phyloP scores from a whole-genome alignment of 2,329 filamentous ascomycete species.

The Penicillium verrucosum region DNA sequence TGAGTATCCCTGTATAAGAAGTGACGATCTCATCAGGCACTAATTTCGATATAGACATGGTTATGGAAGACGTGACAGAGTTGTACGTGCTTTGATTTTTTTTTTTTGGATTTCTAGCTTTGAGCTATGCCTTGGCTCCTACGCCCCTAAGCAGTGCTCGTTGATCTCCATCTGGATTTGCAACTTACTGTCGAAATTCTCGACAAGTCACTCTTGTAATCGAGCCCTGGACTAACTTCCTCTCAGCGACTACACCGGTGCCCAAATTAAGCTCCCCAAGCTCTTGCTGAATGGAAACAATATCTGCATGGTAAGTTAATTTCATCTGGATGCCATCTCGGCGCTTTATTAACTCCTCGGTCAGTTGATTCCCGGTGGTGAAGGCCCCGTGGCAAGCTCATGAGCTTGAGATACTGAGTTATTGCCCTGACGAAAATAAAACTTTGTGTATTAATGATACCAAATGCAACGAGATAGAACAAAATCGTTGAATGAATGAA shows the following conservation, averaged over 20 bases:
- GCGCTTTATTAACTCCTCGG: conserved; percentile 13
- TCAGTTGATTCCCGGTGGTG: conserved; percentile 74
- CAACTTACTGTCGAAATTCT: background rate
- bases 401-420: conserved; percentile 13
- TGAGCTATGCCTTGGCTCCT: background rate
- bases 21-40: conserved; percentile 11
- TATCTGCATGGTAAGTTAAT: conserved; percentile 83
- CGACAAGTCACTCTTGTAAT: background rate
- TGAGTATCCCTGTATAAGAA: conserved; percentile 56
- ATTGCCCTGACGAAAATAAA: conserved; percentile 16
- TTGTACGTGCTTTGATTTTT: conserved; percentile 59
- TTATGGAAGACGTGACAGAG: conserved; percentile 93
- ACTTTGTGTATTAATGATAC: conserved; percentile 25
- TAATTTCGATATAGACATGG: conserved; percentile 70
- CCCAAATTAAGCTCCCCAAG: conserved; percentile 85
- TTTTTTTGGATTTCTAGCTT: background rate
- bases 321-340: background rate
- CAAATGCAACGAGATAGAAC: conserved; percentile 21
- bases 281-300: conserved; percentile 97
- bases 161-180: background rate
- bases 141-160: background rate
- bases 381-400: conserved; percentile 56
- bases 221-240: conserved; percentile 15
- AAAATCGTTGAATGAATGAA: conserved; percentile 21
- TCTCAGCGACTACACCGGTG: conserved; percentile 80